Percentiles rank a stretch among this genome's conserved stretches.
These are phyloP conservation scores for Colletotrichum costaricense DNA, from an alignment of 2,329 filamentous ascomycete species.

Conservation along the genomic window DNA sequence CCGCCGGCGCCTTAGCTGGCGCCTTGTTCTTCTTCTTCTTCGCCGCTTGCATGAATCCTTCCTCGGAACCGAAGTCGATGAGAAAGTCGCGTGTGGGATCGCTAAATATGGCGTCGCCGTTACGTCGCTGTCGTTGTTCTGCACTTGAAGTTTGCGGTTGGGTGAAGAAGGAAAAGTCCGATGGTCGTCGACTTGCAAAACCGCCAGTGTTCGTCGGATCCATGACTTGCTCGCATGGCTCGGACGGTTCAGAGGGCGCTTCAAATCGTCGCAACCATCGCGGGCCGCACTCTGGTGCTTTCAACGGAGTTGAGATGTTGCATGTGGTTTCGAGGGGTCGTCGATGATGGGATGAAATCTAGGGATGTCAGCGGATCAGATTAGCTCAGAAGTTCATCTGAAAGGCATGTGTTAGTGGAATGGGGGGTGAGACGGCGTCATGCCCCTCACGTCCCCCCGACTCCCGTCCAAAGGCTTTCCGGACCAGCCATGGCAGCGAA, in stretches of 20 bases:
- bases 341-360: slow-evolving; percentile 24
- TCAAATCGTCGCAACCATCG: slow-evolving; percentile 48
- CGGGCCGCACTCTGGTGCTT: slow-evolving; percentile 46
- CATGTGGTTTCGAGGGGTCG: slow-evolving; percentile 9
- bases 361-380: slow-evolving; percentile 31
- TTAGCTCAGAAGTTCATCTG: slow-evolving; percentile 25
- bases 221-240: slow-evolving; percentile 39
- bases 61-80: slow-evolving; percentile 68
- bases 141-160: slow-evolving; percentile 39
- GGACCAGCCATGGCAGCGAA: background rate
- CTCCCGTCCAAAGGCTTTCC: slow-evolving; percentile 13
- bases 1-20: slow-evolving; percentile 51
- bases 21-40: slow-evolving; percentile 69
- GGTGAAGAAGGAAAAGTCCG: slow-evolving; percentile 38
- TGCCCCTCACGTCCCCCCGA: slow-evolving; percentile 22
- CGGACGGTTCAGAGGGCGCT: slow-evolving; percentile 39
- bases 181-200: slow-evolving; percentile 42
- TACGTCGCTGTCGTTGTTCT: slow-evolving; percentile 35
- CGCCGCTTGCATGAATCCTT: slow-evolving; percentile 64
- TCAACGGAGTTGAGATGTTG: slow-evolving; percentile 40
- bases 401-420: slow-evolving; percentile 28
- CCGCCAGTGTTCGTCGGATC: slow-evolving; percentile 47
- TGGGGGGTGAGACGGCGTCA: slow-evolving; percentile 17
- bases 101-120: slow-evolving; percentile 51
- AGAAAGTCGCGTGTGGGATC: slow-evolving; percentile 58